phyloP scores from a whole-genome alignment of 257 asterid species.

The Penstemon barbatus region DNA sequence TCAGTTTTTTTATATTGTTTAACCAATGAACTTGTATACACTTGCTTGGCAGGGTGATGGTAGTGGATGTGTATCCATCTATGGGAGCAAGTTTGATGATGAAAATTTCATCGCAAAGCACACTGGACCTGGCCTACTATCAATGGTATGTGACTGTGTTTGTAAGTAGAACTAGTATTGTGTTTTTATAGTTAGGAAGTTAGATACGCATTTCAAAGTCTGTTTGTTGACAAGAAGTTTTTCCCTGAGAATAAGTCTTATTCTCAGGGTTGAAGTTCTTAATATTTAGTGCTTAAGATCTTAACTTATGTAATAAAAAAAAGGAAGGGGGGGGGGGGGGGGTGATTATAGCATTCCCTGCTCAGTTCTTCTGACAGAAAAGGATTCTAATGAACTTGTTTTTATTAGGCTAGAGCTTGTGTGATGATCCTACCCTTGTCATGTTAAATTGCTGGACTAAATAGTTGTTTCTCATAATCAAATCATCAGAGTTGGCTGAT shows the following conservation, averaged over 20 bases:
- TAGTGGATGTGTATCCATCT: conserved; percentile 82
- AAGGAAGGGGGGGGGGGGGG: no score
- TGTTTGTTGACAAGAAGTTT: neutral
- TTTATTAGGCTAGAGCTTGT: conserved; percentile 8
- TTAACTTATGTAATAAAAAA: neutral
- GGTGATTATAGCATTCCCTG: neutral
- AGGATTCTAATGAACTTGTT: conserved; percentile 1
- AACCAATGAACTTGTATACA: neutral
- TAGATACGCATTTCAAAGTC: neutral
- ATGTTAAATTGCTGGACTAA: neutral
- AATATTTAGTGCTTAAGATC: conserved; percentile 13
- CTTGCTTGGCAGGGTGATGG: conserved; percentile 86
- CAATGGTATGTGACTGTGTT: conserved; percentile 60
- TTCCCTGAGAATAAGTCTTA: neutral
- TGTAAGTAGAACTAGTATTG: neutral
- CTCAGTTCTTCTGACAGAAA: neutral
- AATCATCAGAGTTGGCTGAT: neutral
- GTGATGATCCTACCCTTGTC: neutral
- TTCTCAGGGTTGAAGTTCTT: conserved; percentile 8
- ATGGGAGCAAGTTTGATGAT: conserved; percentile 94
- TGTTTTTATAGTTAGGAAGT: conserved; percentile 14
- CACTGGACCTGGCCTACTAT: conserved; percentile 94
- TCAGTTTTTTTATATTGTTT: no score
- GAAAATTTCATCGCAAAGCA: conserved; percentile 94
- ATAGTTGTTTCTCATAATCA: neutral